Conservation (phyloP, 2,329 filamentous ascomycete genomes). For the Trichoderma breve region DNA sequence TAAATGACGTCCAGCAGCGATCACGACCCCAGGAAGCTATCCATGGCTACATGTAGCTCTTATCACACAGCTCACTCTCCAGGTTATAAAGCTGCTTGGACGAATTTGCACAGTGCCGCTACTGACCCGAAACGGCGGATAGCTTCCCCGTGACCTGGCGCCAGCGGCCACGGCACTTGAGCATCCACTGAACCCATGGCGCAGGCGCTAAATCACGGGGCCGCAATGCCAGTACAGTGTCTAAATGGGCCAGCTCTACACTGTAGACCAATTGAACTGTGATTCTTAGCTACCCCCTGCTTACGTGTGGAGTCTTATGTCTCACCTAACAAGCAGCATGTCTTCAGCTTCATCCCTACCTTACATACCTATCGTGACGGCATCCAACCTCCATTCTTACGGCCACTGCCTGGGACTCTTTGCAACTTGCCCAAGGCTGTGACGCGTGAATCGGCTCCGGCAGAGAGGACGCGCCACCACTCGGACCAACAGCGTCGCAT, state of each 20-base stretch:
- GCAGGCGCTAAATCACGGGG: neutral
- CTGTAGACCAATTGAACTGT: neutral
- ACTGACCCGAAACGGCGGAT: constrained; percentile 5
- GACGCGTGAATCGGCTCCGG: neutral
- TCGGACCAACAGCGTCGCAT: neutral
- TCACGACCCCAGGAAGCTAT: neutral
- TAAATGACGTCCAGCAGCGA: neutral
- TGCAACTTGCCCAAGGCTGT: neutral
- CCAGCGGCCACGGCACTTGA: neutral
- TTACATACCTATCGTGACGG: neutral
- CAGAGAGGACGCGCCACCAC: neutral
- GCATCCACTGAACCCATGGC: neutral
- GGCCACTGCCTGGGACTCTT: neutral
- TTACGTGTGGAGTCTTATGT: neutral
- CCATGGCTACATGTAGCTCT: neutral
- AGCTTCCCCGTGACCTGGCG: constrained; percentile 1
- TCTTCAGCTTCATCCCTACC: neutral
- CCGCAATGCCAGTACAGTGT: neutral
- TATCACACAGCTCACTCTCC: neutral
- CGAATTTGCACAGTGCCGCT: neutral
- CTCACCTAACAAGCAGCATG: neutral
- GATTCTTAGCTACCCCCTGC: neutral
- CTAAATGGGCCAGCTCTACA: rapidly evolving
- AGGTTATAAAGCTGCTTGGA: neutral
- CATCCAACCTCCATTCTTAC: neutral